phyloP scores from a whole-genome alignment of 805 yeast genomes.

The Saccharomyces cerevisiae region DNA sequence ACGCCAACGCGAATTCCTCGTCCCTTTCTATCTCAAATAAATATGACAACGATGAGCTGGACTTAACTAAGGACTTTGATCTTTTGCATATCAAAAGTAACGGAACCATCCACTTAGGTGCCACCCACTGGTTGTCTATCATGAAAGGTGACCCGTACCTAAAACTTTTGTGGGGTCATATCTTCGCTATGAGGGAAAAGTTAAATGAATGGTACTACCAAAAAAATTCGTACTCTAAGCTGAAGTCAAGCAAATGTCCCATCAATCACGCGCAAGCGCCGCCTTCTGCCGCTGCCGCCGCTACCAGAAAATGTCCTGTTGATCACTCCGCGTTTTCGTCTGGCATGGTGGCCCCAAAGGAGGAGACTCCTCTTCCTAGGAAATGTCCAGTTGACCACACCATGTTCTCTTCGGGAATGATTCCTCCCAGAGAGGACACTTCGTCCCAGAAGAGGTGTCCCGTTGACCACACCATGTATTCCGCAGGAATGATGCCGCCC shows the following conservation, averaged over 20 bases:
- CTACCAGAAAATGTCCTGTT: conserved; percentile 6
- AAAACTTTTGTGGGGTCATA: conserved; percentile 46
- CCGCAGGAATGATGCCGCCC: neutral
- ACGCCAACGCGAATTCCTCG: neutral
- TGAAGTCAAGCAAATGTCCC: conserved; percentile 16
- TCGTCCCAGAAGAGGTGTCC: conserved; percentile 4
- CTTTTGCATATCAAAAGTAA: conserved; percentile 38
- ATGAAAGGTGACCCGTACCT: conserved; percentile 52
- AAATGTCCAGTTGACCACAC: conserved; percentile 8
- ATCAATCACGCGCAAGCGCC: neutral
- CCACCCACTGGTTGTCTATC: conserved; percentile 51
- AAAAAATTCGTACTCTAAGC: conserved; percentile 10
- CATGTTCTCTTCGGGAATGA: neutral
- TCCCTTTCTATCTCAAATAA: conserved; percentile 5
- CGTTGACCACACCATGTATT: neutral
- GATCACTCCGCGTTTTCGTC: conserved; percentile 1
- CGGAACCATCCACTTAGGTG: conserved; percentile 39
- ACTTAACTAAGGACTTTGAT: conserved; percentile 37
- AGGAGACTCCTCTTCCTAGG: neutral
- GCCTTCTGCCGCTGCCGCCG: neutral
- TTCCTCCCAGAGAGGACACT: neutral
- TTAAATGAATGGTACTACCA: conserved; percentile 29
- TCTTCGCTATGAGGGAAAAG: conserved; percentile 36
- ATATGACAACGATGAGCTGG: conserved; percentile 30
- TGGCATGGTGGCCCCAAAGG: neutral